These are phyloP conservation scores for Geranium incanum DNA, from an alignment of 441 rosid genomes.

Conservation along the genomic window DNA sequence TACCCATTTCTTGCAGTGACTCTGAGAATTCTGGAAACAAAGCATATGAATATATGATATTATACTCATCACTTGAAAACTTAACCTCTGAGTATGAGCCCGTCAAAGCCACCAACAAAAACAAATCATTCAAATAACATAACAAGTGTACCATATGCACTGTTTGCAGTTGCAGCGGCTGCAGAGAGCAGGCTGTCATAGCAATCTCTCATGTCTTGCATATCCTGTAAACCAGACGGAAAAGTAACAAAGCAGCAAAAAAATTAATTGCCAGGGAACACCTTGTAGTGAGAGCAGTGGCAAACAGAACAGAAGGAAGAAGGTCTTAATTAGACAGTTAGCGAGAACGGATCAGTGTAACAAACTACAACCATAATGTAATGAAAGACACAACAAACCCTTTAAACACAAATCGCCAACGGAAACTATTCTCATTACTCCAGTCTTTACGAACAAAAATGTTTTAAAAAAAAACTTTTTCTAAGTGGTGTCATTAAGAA, in stretches of 20 bases:
- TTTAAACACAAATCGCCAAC: background rate
- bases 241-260: no score
- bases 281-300: background rate
- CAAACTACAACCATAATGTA: no score
- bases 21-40: conserved; percentile 76
- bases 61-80: conserved; percentile 8
- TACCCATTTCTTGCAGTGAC: conserved; percentile 88
- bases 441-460: no score
- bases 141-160: conserved; percentile 65
- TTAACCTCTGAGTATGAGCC: background rate
- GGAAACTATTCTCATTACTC: no score
- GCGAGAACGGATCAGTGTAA: no score
- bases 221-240: conserved; percentile 43
- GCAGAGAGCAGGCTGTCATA: conserved; percentile 92
- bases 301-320: background rate
- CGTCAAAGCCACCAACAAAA: background rate
- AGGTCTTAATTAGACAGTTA: background rate
- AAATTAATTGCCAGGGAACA: no score
- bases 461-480: background rate
- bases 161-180: conserved; percentile 89
- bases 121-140: background rate
- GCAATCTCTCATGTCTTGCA: conserved; percentile 84
- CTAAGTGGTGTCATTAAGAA: background rate
- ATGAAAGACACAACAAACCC: background rate
- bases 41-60: conserved; percentile 14